Percentiles rank a stretch among this genome's conserved stretches.
These are phyloP conservation scores for Eragrostis tef DNA, from an alignment of 202 grass and related monocot genomes.

Conservation along the genomic window DNA sequence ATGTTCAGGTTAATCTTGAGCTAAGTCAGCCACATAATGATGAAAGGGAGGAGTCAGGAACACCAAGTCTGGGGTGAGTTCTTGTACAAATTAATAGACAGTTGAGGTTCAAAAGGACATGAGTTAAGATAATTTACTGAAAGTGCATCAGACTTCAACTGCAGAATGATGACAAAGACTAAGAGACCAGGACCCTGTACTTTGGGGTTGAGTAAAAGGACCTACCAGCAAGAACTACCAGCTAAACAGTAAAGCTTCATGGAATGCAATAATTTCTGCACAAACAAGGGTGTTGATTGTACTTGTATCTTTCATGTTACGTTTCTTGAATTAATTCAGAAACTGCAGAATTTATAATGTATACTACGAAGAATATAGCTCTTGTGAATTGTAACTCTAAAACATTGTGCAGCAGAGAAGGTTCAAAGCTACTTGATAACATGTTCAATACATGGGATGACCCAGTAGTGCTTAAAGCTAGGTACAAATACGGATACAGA, in stretches of 20 bases:
- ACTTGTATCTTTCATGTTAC: constrained; percentile 3
- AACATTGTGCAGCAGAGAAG: background rate
- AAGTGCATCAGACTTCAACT: constrained; percentile 39
- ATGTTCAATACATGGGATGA: background rate
- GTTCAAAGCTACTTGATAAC: background rate
- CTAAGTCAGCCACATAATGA: constrained; percentile 38
- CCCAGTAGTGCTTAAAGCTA: too few relatives aligned
- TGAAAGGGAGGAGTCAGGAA: constrained; percentile 34
- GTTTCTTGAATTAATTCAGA: background rate
- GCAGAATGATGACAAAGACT: constrained; percentile 13
- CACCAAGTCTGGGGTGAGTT: constrained; percentile 55
- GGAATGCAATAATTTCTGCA: constrained; percentile 1
- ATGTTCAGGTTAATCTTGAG: constrained; percentile 49
- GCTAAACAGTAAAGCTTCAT: background rate
- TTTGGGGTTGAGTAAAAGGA: constrained; percentile 14
- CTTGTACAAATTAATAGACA: constrained; percentile 5
- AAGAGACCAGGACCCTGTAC: background rate
- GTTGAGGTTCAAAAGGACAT: constrained; percentile 3
- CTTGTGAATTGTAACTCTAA: background rate
- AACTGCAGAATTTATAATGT: background rate
- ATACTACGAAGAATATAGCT: background rate
- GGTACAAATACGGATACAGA: too few relatives aligned
- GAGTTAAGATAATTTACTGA: constrained; percentile 7
- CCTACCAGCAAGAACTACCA: background rate
- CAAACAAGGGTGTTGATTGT: constrained; percentile 16